Evolutionary conservation across 1,284 basidiomycete species (phyloP), one percentile per base, ranked within the genome.

Genomic region (Hymenochaete sp.): DNA sequence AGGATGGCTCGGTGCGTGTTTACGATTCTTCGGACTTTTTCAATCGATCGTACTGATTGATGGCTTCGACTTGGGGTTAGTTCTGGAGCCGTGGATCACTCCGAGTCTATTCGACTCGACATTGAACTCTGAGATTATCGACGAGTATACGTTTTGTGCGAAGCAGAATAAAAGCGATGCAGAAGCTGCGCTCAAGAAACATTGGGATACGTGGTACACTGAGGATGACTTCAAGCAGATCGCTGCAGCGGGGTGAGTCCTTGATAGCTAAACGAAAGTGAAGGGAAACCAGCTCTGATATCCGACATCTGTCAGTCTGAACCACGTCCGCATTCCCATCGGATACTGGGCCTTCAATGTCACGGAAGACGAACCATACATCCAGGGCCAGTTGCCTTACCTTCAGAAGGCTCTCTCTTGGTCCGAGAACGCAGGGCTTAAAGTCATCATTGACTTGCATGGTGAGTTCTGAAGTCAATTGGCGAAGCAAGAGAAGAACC

Each of bases 311-410:
- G 7, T 16, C 53, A 85, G 82, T 6, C 66, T 90, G 44, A 90
- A 90, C 60, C 87, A 90, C 60, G 84, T 92, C 50, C 78, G 92
- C 29, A 66, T 96, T 31, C 92, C 92, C 2, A 87, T 96, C 52
- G 88, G 88, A 18, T 91, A 83, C 62, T 96, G 93, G 93, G 92
- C 92, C 1, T 91, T 88, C 55, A 86, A 93, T 44, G 77, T 87
- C 18, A 73, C 74, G n/a, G 66, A 67, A 3, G 89, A 82, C 7
- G 90, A 95, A 57, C 91, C 90, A 0, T 96, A 79, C 65, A 77
- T 91, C 52, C 77, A 82, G 67, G 87, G 90, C 14, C 85, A 89
- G 60, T 63, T 82, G 38, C 70, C 78, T n/a, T 89, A 85, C 63
- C 65, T 87, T n/a, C 58, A 69, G 50, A 72, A 77, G 40, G 92